Evolutionary conservation across 441 rosid genomes (phyloP).

Genomic region (Macaranga tanarius): DNA sequence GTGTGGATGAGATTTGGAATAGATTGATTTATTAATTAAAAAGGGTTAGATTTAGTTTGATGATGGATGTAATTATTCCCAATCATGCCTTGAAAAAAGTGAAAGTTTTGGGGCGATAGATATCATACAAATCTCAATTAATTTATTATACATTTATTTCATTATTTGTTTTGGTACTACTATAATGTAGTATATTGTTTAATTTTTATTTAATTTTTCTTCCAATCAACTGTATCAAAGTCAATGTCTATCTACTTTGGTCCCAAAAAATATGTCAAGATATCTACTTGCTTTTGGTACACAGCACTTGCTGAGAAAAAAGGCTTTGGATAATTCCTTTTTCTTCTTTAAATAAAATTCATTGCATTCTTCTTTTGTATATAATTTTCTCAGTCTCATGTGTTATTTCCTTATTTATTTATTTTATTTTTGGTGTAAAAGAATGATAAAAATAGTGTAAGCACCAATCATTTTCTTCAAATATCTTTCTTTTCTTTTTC

Average conservation of each 20-base stretch:
- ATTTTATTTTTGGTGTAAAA: too few species aligned
- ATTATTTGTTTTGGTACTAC: too few species aligned
- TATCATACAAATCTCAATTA: too few species aligned
- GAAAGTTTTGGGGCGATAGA: slow-evolving; percentile 29
- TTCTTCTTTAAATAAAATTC: slow-evolving; percentile 1
- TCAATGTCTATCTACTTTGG: slow-evolving; percentile 48
- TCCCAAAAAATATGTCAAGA: slow-evolving; percentile 24
- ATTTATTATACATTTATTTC: too few species aligned
- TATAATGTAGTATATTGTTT: neutral
- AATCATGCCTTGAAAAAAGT: slow-evolving; percentile 41
- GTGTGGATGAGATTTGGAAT: slow-evolving; percentile 16
- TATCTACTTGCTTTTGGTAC: slow-evolving; percentile 27
- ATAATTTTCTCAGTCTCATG: too few species aligned
- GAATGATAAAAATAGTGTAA: too few species aligned
- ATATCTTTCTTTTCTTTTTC: neutral
- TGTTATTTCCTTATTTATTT: too few species aligned
- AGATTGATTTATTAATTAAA: slow-evolving; percentile 17
- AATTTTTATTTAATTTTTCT: neutral
- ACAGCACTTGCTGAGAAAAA: slow-evolving; percentile 30
- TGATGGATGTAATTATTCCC: slow-evolving; percentile 34
- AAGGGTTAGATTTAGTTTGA: slow-evolving; percentile 14
- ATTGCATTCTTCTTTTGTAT: too few species aligned
- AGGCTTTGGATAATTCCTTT: slow-evolving; percentile 28
- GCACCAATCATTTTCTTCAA: slow-evolving; percentile 14
- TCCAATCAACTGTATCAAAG: slow-evolving; percentile 37